These are phyloP conservation scores for Talaromyces sp. DNA, from an alignment of 2,329 filamentous ascomycete genomes.

Conservation along the genomic window DNA sequence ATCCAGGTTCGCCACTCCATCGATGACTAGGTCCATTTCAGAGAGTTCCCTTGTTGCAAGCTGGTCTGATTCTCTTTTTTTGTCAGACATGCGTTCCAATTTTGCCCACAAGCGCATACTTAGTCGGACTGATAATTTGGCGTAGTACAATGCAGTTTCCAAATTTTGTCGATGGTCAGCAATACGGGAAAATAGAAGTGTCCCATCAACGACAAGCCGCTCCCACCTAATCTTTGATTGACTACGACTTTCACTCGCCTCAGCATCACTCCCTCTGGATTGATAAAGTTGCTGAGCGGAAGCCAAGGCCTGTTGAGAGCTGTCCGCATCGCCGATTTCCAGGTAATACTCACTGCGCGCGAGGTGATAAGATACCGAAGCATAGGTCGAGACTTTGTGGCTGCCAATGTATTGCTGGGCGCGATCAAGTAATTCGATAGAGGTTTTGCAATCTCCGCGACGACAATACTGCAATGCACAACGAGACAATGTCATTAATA, in stretches of 20 bases:
- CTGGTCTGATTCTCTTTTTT: slow-evolving; percentile 25
- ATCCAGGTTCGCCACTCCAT: slow-evolving; percentile 34
- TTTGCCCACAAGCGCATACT: slow-evolving; percentile 48
- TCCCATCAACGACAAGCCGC: slow-evolving; percentile 53
- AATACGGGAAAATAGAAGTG: slow-evolving; percentile 59
- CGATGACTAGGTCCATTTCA: slow-evolving; percentile 31
- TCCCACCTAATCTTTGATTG: slow-evolving; percentile 42
- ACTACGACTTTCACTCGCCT: slow-evolving; percentile 27
- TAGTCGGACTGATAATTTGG: slow-evolving; percentile 43
- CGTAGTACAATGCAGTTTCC: slow-evolving; percentile 42
- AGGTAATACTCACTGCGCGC: slow-evolving; percentile 70
- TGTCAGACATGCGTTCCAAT: slow-evolving; percentile 40
- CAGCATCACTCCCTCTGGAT: slow-evolving; percentile 21
- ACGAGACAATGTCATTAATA: slow-evolving; percentile 38
- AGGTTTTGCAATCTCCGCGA: slow-evolving; percentile 56
- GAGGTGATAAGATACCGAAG: slow-evolving; percentile 57
- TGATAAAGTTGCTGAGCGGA: slow-evolving; percentile 27
- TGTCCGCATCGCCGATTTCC: slow-evolving; percentile 58
- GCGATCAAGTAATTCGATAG: slow-evolving; percentile 52
- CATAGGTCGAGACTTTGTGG: slow-evolving; percentile 37
- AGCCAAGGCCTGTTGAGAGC: slow-evolving; percentile 42
- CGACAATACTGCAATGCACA: slow-evolving; percentile 52
- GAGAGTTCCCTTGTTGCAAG: slow-evolving; percentile 15
- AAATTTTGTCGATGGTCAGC: slow-evolving; percentile 51
- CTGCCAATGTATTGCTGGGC: slow-evolving; percentile 47